Evolutionary conservation across 192 early-diverging fungal genomes (phyloP), one percentile per base, ranked within the genome.

Genomic region (Funneliformis geosporum): DNA sequence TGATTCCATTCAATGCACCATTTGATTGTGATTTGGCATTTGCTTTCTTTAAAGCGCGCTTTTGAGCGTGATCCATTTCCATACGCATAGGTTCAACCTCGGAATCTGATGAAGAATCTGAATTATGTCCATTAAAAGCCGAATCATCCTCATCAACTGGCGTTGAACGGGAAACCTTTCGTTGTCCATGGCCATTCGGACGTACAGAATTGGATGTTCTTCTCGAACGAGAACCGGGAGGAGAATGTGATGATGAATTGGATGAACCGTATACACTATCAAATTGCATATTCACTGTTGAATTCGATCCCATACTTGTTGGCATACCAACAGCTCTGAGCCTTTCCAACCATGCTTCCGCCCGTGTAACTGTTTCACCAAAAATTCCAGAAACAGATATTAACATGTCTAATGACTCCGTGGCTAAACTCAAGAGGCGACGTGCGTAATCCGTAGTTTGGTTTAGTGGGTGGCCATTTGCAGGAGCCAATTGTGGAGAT

Each of bases 321-420:
- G 33, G 33, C 33, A 86, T 74, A 16, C 85, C 85, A 21, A 84
- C 82, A 59, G 79, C 74, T 28, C 82, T 79, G 1, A 89, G 76
- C 33, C 84, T 84, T 60, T 89, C 89, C 69, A 92, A 82, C 84
- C 88, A 90, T 62, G 79, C 64, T 75, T 94, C 91, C n/a, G 92
- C 93, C 70, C 89, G 86, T 43, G 83, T 85, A 11, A 95, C 84
- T 4, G 92, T 92, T 40, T 93, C 88, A 43, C 86, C 85, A 80
- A 95, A 93, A 21, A 95, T 89, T 61, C 78, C 75, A 21, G 89
- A 83, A 16, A 95, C 88, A 5, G 88, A 88, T 28, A 85, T 81
- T 16, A 95, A 83, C 90, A 94, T 93, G 25, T 86, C 91, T 16
- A 86, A 81, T 16, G 90, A 90, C 78, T 95, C 94, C 33, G 88